Percentiles rank a stretch among this genome's conserved stretches.
phyloP scores from a whole-genome alignment of 257 asterid species.

The Echium plantagineum region DNA sequence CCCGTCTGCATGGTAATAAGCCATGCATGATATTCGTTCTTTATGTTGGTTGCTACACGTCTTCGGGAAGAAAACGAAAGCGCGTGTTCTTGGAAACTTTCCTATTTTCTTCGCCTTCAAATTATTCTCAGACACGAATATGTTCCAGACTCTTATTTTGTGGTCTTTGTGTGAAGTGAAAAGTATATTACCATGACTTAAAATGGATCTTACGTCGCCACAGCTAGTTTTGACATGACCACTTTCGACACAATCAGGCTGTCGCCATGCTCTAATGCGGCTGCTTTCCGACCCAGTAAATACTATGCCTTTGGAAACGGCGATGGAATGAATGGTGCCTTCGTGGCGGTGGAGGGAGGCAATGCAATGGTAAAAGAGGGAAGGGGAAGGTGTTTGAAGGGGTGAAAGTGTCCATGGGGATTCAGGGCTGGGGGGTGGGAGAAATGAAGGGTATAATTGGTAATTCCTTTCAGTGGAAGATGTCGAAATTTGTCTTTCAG shows the following conservation, averaged over 20 bases:
- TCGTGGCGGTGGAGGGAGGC: constrained; percentile 86
- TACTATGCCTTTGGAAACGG: constrained; percentile 49
- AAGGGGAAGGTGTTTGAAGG: constrained; percentile 65
- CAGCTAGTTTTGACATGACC: constrained; percentile 37
- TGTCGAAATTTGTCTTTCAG: constrained; percentile 20
- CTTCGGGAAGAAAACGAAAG: constrained; percentile 20
- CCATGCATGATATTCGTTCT: constrained; percentile 72
- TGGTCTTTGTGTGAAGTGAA: constrained; percentile 66
- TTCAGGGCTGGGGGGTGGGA: constrained; percentile 55
- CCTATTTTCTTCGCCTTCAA: constrained; percentile 41
- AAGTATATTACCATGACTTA: constrained; percentile 49
- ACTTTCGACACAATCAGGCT: constrained; percentile 70
- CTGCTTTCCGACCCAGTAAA: constrained; percentile 72
- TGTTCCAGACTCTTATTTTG: constrained; percentile 48
- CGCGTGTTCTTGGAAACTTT: constrained; percentile 30
- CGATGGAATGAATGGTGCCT: constrained; percentile 59
- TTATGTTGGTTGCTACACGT: constrained; percentile 21
- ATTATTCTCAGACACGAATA: constrained; percentile 20
- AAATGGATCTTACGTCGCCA: constrained; percentile 52
- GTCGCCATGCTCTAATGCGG: constrained; percentile 77
- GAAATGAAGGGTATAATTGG: constrained; percentile 13
- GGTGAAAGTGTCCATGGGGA: constrained; percentile 96
- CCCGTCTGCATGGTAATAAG: constrained; percentile 74
- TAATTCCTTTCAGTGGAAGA: constrained; percentile 23
- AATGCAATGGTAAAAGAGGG: constrained; percentile 76